Percentiles rank a stretch among this genome's conserved stretches.
phyloP scores from a whole-genome alignment of 106 monocot species.

The Allium fistulosum region DNA sequence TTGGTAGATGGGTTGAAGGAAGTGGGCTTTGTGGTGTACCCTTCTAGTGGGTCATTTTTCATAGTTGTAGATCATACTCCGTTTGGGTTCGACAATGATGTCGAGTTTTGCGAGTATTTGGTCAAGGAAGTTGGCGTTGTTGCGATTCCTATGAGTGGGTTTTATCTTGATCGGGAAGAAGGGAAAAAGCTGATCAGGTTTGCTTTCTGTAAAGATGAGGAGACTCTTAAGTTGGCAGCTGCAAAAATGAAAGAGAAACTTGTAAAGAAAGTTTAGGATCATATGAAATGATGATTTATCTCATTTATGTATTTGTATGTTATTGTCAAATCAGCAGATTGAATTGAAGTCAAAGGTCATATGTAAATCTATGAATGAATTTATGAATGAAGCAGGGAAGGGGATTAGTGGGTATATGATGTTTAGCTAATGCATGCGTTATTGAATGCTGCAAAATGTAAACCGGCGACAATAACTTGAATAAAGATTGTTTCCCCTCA shows the following conservation, averaged over 20 bases:
- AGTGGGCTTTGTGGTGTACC: constrained; percentile 76
- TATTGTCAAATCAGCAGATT: too few relatives aligned
- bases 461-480: too few relatives aligned
- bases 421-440: too few relatives aligned
- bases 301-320: too few relatives aligned
- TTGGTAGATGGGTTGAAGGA: constrained; percentile 75
- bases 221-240: constrained; percentile 65
- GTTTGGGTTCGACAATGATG: constrained; percentile 85
- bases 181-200: constrained; percentile 93
- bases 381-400: too few relatives aligned
- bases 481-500: too few relatives aligned
- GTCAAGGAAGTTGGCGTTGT: constrained; percentile 90
- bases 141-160: constrained; percentile 84
- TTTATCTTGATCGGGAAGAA: constrained; percentile 85
- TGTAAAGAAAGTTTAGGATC: constrained; percentile 11
- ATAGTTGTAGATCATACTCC: constrained; percentile 90
- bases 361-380: too few relatives aligned
- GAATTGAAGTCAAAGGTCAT: too few relatives aligned
- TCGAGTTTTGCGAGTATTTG: constrained; percentile 87
- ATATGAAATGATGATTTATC: too few relatives aligned
- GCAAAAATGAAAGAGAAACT: constrained; percentile 79
- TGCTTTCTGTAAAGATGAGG: constrained; percentile 91
- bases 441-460: too few relatives aligned
- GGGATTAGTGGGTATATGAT: too few relatives aligned
- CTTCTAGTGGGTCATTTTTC: constrained; percentile 87